Evolutionary conservation across 2,329 filamentous ascomycete genomes (phyloP), one percentile per base, ranked within the genome.

Genomic region (Myrmaecium sp.): DNA sequence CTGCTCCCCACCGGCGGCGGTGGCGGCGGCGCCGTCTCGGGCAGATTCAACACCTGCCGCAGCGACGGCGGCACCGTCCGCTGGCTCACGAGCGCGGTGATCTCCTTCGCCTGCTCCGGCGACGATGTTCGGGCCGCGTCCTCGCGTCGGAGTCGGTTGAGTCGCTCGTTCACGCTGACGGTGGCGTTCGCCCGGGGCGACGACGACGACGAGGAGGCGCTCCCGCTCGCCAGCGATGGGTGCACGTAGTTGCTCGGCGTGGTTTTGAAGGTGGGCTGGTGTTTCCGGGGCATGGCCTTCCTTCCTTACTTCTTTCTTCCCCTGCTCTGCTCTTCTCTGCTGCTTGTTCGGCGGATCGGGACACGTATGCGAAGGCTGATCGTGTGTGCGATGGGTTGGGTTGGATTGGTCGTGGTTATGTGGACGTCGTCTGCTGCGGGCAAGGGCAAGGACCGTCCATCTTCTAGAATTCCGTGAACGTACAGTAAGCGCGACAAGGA

Each of bases 261-360:
- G 32, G 52, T 46, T 28, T 50, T 49, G 36, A 57, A 54, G 31
- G 47, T 44, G 21, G 48, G 52, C 10, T 46, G 44, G 33, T 55
- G 52, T 41, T 60, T 60, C 47, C 60, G 62, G 37, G 58, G 58
- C 58, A 62, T 62, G 35, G 17, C n/a, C n/a, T n/a, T n/a, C n/a
- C n/a, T n/a, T n/a, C n/a, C n/a, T n/a, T n/a, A n/a, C n/a, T n/a
- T n/a, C n/a, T n/a, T n/a, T n/a, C n/a, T n/a, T n/a, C n/a, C n/a
- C n/a, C n/a, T n/a, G n/a, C n/a, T n/a, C n/a, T n/a, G n/a, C n/a
- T n/a, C n/a, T n/a, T n/a, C n/a, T n/a, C n/a, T n/a, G n/a, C n/a
- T n/a, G n/a, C n/a, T n/a, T n/a, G n/a, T n/a, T n/a, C n/a, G n/a
- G n/a, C n/a, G n/a, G n/a, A n/a, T n/a, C n/a, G n/a, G n/a, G n/a